Conservation (phyloP, 2,329 filamentous ascomycete genomes). For the Calonectria hawksworthii region DNA sequence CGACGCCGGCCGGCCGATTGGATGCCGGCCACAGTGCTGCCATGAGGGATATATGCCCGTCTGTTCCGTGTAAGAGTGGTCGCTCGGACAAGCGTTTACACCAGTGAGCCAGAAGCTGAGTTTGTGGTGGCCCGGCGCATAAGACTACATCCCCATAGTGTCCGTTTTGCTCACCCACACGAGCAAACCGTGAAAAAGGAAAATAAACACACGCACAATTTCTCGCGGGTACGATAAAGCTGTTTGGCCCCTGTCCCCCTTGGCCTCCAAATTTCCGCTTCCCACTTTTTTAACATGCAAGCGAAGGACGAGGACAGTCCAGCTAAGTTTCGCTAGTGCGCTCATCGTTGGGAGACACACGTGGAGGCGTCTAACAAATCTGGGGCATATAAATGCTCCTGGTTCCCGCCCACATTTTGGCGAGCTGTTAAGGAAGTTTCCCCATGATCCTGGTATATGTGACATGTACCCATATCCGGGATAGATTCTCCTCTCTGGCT, state of each 20-base stretch:
- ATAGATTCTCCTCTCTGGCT: neutral
- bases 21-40: neutral
- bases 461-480: neutral
- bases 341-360: neutral
- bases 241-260: neutral
- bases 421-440: neutral
- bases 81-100: neutral
- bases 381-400: neutral
- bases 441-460: neutral
- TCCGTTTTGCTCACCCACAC: neutral
- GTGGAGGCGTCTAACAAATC: neutral
- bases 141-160: neutral
- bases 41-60: slow-evolving; percentile 13
- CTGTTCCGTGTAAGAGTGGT: neutral
- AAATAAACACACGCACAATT: neutral
- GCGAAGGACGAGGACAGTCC: neutral
- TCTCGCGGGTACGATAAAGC: neutral
- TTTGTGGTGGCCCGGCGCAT: neutral
- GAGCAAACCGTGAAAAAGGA: neutral
- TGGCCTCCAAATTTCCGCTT: slow-evolving; percentile 5
- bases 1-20: neutral
- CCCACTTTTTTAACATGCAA: slow-evolving; percentile 10
- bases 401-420: slow-evolving; percentile 1
- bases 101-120: neutral
- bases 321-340: neutral